phyloP scores from a whole-genome alignment of 441 rosid species.

The Adansonia madagascariensis region DNA sequence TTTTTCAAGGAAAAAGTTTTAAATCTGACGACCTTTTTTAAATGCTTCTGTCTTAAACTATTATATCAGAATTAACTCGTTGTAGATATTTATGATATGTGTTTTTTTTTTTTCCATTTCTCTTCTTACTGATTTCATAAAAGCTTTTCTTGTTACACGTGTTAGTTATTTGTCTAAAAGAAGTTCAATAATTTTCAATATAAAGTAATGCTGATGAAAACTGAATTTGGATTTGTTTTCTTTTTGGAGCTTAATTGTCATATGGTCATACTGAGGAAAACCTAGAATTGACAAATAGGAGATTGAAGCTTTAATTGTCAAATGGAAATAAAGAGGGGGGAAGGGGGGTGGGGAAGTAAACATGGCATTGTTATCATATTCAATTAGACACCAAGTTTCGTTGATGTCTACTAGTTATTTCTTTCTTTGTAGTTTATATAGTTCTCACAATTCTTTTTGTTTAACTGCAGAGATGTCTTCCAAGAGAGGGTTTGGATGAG shows the following conservation, averaged over 20 bases:
- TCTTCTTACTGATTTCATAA: background rate
- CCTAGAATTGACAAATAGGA: background rate
- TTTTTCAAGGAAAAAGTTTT: constrained; percentile 13
- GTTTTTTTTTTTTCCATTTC: background rate
- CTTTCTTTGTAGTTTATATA: constrained; percentile 10
- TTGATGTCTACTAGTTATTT: constrained; percentile 10
- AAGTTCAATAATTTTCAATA: background rate
- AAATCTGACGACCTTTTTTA: background rate
- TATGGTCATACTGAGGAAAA: constrained; percentile 15
- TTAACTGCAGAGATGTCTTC: constrained; percentile 80
- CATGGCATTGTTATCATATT: background rate
- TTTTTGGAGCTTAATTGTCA: constrained; percentile 13
- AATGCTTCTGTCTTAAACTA: background rate
- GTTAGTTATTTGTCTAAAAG: constrained; percentile 6
- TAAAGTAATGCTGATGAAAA: background rate
- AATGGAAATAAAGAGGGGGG: background rate
- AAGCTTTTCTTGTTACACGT: background rate
- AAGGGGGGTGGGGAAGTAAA: no score
- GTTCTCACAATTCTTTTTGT: constrained; percentile 27
- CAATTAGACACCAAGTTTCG: background rate
- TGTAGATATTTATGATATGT: background rate
- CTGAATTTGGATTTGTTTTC: background rate
- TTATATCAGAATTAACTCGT: background rate
- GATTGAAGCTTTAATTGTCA: constrained; percentile 6
- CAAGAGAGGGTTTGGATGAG: constrained; percentile 81